Conservation (phyloP, 2,329 filamentous ascomycete species). For the Akanthomyces dipterigenus region DNA sequence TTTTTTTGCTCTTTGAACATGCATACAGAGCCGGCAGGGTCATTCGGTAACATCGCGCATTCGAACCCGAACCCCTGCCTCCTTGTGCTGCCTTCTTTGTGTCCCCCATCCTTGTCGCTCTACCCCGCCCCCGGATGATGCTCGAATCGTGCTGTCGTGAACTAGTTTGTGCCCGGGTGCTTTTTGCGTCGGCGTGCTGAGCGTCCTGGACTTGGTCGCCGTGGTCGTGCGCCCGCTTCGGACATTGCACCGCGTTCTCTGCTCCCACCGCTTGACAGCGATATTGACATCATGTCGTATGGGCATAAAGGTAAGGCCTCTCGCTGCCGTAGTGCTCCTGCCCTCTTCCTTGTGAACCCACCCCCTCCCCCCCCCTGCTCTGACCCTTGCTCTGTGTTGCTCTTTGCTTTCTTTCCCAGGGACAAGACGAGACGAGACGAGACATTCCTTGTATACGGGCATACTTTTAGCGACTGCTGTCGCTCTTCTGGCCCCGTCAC, state of each 20-base stretch:
- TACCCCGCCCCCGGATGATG: background rate
- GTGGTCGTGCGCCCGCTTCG: background rate
- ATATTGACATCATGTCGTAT: background rate
- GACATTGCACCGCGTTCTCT: background rate
- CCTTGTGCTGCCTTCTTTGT: background rate
- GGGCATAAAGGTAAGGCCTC: constrained; percentile 11
- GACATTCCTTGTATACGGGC: background rate
- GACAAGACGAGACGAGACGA: background rate
- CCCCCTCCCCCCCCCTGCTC: background rate
- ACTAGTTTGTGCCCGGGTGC: too few species aligned
- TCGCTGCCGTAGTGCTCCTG: constrained; percentile 4
- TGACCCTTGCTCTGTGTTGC: background rate
- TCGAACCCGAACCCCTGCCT: background rate
- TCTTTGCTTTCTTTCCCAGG: background rate
- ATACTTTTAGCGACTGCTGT: background rate
- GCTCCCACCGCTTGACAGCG: background rate
- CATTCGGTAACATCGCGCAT: constrained; percentile 3
- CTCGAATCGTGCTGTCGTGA: background rate
- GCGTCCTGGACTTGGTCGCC: background rate
- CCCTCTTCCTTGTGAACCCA: background rate
- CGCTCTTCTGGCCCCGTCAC: background rate
- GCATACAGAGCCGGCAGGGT: background rate
- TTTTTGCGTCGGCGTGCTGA: background rate
- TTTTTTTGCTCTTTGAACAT: background rate
- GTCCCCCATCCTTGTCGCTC: background rate